Evolutionary conservation across 2,329 filamentous ascomycete genomes (phyloP), one percentile per base, ranked within the genome.

Genomic region (Pseudogymnoascus sp.): DNA sequence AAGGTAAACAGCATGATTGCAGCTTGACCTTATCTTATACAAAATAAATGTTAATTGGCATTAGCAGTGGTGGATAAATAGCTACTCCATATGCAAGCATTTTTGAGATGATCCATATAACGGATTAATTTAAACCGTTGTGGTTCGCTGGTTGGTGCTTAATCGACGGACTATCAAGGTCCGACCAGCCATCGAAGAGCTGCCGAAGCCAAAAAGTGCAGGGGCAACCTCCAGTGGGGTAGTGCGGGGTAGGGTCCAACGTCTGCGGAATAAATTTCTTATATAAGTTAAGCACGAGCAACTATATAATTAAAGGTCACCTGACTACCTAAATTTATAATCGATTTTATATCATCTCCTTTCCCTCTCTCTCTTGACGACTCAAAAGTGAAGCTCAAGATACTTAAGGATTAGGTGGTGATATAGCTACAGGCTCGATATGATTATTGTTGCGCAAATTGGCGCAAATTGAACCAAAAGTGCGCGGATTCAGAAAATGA

Each of bases 51-150:
- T 56, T 56, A 56, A 35, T 33, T 56, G 50, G 14, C 28, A 56
- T 56, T 56, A 35, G 28, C 28, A 56, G 50, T 56, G 50, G 50
- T 56, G 50, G 50, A 56, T 56, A 56, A 56, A 56, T 56, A 56
- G 50, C 50, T 56, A 18, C 50, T 28, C 28, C 50, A 56, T 56
- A 10, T 56, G 16, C 50, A 56, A 56, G 50, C 50, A 12, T 33
- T 56, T 56, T 14, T 21, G 16, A 35, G 50, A 21, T 56, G 50
- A 56, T 56, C 50, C 28, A 56, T 56, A 56, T 56, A 56, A 56
- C 50, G 28, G 50, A 56, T 56, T 56, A 56, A 56, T 56, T 56
- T 56, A 33, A 33, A 35, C 50, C n/a, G 28, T 4, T 33, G 28
- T 21, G 10, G 50, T 12, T 56, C 5, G 25, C 10, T 33, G 25